Percentiles rank a stretch among this genome's conserved stretches.
These are phyloP conservation scores for Phycomyces blakesleeanus DNA, from an alignment of 192 early-diverging fungal genomes.

Conservation along the genomic window DNA sequence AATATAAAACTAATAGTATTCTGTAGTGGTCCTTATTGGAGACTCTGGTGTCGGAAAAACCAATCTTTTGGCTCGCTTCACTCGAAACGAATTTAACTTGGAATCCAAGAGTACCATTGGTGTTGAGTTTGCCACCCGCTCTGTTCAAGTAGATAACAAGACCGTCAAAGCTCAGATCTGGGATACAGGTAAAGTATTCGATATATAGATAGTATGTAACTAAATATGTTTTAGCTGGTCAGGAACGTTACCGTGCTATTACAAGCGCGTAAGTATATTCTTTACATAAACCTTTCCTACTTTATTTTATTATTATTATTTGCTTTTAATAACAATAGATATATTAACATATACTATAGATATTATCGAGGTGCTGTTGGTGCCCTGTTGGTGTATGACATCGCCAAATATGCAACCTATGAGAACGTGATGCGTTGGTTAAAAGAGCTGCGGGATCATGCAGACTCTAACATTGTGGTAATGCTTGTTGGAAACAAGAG, in stretches of 20 bases:
- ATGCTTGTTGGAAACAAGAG: conserved; percentile 99
- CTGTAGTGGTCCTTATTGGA: conserved; percentile 80
- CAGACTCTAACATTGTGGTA: conserved; percentile 97
- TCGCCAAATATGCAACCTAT: conserved; percentile 93
- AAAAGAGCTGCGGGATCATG: conserved; percentile 96
- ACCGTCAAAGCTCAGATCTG: conserved; percentile 99
- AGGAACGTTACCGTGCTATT: conserved; percentile 83
- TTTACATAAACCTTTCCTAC: too few relatives aligned
- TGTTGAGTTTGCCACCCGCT: conserved; percentile 94
- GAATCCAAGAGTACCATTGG: conserved; percentile 99
- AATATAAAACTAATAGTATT: not conserved
- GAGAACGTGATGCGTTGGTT: conserved; percentile 97
- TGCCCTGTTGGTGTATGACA: conserved; percentile 95
- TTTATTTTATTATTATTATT: too few relatives aligned
- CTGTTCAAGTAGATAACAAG: conserved; percentile 94
- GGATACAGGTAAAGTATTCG: conserved; percentile 78
- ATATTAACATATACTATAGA: conserved; percentile 38
- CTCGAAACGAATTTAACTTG: conserved; percentile 95
- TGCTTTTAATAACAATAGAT: too few relatives aligned
- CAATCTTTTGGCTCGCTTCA: conserved; percentile 93
- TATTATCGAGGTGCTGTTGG: conserved; percentile 99
- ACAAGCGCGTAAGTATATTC: conserved; percentile 55
- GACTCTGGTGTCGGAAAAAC: conserved; percentile 98
- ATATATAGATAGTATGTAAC: too few relatives aligned
- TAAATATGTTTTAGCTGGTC: conserved; percentile 47